These are phyloP conservation scores for Kluyveromyces marxianus DNA, from an alignment of 1,139 yeast species.

Conservation along the genomic window DNA sequence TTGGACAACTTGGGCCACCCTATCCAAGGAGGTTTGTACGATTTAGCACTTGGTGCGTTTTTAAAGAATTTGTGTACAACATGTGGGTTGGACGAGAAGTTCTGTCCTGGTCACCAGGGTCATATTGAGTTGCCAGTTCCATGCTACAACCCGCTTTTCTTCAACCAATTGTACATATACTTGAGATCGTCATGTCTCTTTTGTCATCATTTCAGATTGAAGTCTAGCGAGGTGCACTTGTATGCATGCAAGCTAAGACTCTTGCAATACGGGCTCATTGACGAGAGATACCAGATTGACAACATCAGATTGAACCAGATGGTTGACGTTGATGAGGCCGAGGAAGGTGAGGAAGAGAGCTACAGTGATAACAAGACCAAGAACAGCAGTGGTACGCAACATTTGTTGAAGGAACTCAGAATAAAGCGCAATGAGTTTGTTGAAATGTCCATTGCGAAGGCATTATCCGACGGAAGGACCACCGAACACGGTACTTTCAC, in stretches of 20 bases:
- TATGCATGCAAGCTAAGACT: conserved; percentile 72
- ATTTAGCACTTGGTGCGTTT: conserved; percentile 90
- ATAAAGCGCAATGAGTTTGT: conserved; percentile 64
- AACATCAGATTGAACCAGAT: conserved; percentile 36
- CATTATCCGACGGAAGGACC: conserved; percentile 73
- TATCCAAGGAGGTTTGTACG: conserved; percentile 86
- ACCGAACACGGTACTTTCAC: conserved; percentile 63
- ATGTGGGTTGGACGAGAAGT: conserved; percentile 90
- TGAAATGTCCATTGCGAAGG: conserved; percentile 58
- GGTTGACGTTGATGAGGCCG: conserved; percentile 33
- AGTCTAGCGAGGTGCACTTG: conserved; percentile 60
- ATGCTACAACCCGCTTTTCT: conserved; percentile 89
- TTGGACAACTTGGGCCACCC: conserved; percentile 97
- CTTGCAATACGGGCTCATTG: conserved; percentile 79
- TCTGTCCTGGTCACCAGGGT: conserved; percentile 98
- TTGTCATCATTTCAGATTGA: conserved; percentile 79
- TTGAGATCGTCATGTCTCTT: conserved; percentile 81
- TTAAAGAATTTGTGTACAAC: conserved; percentile 84
- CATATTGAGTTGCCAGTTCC: conserved; percentile 96
- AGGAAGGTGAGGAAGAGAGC: conserved; percentile 28
- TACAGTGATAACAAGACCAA: conserved; percentile 14
- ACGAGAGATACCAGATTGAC: conserved; percentile 71
- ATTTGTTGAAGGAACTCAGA: conserved; percentile 37
- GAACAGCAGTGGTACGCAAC: conserved; percentile 33
- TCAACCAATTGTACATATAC: conserved; percentile 80